Base-by-base conservation (phyloP, 805 yeast genomes). In the Millerozyma miso region DNA sequence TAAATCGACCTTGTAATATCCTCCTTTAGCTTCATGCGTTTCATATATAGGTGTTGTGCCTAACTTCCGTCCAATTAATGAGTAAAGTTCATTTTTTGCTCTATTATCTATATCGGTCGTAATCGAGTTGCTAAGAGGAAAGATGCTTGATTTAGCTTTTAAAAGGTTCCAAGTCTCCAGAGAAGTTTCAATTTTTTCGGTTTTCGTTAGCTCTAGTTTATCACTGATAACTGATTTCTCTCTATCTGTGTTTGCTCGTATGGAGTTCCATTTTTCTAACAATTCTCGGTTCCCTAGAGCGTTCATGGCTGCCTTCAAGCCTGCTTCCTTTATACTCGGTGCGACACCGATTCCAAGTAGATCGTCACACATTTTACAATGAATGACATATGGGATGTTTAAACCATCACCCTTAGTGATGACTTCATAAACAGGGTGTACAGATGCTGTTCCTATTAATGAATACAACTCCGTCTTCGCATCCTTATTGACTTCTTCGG, bases 401-500 rank as follows among this genome's bases (percentile, higher is more conserved):
- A 70, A 52, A 1, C 76, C 80, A 39, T 75, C 71, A 3, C 79
- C 78, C 14, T 65, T 67, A 17, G 60, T 63, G 0, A 68, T 63
- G 1, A 77, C 71, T 14, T 69, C 69, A 51, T 88, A 88, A 19
- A 63, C 68, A 1, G 93, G 83, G 31, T 80, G 80, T 42, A 74
- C 65, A 2, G 79, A 71, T 0, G 91, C 89, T 36, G 82, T 77
- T 0, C 97, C 97, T 35, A 91, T 80, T 37, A 84, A 63, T 0
- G 89, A 80, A 52, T 91, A 90, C 10, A 90, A 66, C 47, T 81
- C 82, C 13, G 81, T 77, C 55, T 91, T 90, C 8, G 97, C 95
- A 44, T 81, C 80, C 36, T 72, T 68, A 52, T 81, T 77, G 1
- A 84, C 49, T 3, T 73, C 72, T 31, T 60, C 63, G 19, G 66